Evolutionary conservation across 192 early-diverging fungal species (phyloP), one percentile per base, ranked within the genome.

Genomic region (Coemansia asiatica): DNA sequence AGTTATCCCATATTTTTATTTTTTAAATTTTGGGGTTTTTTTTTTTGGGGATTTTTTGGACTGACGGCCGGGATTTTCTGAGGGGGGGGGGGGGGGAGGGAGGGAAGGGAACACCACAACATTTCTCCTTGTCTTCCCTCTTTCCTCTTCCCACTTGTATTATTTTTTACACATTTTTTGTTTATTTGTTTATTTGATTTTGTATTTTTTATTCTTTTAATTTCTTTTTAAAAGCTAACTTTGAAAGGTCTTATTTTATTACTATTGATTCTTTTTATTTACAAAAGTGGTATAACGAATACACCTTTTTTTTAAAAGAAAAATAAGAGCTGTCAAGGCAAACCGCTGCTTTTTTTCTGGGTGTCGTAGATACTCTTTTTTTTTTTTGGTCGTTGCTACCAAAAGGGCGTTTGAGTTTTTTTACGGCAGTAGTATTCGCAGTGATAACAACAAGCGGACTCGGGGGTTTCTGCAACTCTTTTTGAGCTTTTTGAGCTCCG

Each of bases 281-380:
- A 5, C 56, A 36, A 13, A 7, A 57, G 5, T 31, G 56, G n/a
- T n/a, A n/a, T n/a, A n/a, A n/a, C n/a, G n/a, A n/a, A n/a, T n/a
- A n/a, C n/a, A n/a, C n/a, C n/a, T n/a, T n/a, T n/a, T 19, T 53
- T 3, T 53, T n/a, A n/a, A n/a, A n/a, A n/a, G n/a, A n/a, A n/a
- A n/a, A n/a, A n/a, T n/a, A n/a, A n/a, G n/a, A n/a, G n/a, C n/a
- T n/a, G n/a, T n/a, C n/a, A n/a, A n/a, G n/a, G n/a, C n/a, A n/a
- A n/a, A n/a, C n/a, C n/a, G n/a, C n/a, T n/a, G 40, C 40, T 22
- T 53, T 53, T 53, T 16, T 13, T 53, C 50, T 53, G 50, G 50
- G 5, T 2, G 2, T 19, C 18, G 2, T 19, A 22, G 22, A 23
- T 53, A 23, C 22, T 23, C 9, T 53, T 53, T 49, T 49, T 12